Conservation (phyloP, 1,284 basidiomycete genomes). For the Puccinia novopanici region DNA sequence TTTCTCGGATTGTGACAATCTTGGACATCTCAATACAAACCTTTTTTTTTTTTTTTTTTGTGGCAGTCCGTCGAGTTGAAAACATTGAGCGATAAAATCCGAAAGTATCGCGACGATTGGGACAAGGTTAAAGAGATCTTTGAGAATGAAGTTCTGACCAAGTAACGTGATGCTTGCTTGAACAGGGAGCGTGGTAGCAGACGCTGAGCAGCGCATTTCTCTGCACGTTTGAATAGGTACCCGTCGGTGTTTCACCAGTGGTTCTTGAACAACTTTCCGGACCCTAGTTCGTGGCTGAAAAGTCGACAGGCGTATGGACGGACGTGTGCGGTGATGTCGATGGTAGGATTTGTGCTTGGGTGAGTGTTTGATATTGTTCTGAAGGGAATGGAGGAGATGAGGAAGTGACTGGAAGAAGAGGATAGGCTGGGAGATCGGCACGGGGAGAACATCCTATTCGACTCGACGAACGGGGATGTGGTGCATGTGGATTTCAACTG, state of each 20-base stretch:
- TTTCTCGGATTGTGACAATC: neutral
- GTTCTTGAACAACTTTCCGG: constrained; percentile 95
- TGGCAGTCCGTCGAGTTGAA: constrained; percentile 57
- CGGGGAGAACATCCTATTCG: constrained; percentile 93
- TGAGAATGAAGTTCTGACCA: constrained; percentile 66
- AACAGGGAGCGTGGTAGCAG: too few species aligned
- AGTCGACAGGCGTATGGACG: constrained; percentile 82
- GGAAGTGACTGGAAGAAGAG: too few species aligned
- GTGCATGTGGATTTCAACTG: constrained; percentile 99
- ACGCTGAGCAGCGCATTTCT: constrained; percentile 19
- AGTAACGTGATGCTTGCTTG: constrained; percentile 61
- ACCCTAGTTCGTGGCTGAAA: constrained; percentile 90
- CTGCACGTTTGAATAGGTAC: constrained; percentile 63
- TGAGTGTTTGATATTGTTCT: constrained; percentile 60
- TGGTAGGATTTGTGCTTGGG: constrained; percentile 98
- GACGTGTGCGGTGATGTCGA: constrained; percentile 95
- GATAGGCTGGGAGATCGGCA: constrained; percentile 91
- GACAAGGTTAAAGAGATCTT: constrained; percentile 68
- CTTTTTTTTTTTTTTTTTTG: constrained; percentile 63
- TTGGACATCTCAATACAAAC: constrained; percentile 22
- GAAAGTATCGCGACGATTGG: constrained; percentile 51
- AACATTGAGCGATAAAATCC: constrained; percentile 39
- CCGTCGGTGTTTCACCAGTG: constrained; percentile 92
- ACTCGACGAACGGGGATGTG: constrained; percentile 82
- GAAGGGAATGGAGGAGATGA: too few species aligned